Percentiles rank a stretch among this genome's conserved stretches.
phyloP scores from a whole-genome alignment of 2,329 filamentous ascomycete species.

The Neoscytalidium dimidiatum region DNA sequence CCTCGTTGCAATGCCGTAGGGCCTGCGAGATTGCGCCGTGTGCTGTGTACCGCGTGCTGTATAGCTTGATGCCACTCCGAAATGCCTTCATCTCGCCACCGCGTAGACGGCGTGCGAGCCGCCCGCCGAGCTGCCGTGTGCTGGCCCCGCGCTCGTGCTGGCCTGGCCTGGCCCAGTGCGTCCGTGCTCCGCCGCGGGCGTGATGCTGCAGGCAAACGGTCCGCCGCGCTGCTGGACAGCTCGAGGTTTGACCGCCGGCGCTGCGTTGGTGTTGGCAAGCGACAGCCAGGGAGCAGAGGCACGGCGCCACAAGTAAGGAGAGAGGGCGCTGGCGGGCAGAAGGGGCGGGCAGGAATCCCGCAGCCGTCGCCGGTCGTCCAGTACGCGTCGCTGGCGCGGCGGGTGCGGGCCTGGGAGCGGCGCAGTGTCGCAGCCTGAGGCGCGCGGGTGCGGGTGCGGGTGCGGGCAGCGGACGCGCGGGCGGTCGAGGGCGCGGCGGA shows the following conservation, averaged over 20 bases:
- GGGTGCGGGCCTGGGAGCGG: not conserved
- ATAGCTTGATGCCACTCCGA: not conserved
- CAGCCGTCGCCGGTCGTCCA: too few species aligned
- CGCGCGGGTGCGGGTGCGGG: not conserved
- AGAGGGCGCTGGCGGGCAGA: not conserved
- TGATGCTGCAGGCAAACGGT: not conserved
- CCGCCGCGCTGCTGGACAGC: not conserved
- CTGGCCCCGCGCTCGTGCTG: not conserved
- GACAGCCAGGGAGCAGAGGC: not conserved
- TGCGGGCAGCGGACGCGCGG: not conserved
- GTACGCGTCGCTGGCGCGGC: not conserved
- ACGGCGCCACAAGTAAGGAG: constrained; percentile 4
- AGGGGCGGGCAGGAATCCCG: not conserved
- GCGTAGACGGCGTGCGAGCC: not conserved
- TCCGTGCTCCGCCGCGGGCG: constrained; percentile 1
- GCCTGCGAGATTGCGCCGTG: constrained; percentile 6
- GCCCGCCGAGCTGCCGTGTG: not conserved
- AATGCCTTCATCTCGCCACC: not conserved
- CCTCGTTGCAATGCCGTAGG: not conserved
- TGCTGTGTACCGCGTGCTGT: too few species aligned
- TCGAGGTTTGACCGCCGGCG: not conserved
- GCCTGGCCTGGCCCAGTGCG: not conserved
- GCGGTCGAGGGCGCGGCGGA: not conserved
- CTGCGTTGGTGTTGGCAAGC: not conserved
- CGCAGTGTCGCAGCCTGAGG: not conserved